Evolutionary conservation across 2,329 filamentous ascomycete genomes (phyloP).

Genomic region (Ophiostoma ulmi): DNA sequence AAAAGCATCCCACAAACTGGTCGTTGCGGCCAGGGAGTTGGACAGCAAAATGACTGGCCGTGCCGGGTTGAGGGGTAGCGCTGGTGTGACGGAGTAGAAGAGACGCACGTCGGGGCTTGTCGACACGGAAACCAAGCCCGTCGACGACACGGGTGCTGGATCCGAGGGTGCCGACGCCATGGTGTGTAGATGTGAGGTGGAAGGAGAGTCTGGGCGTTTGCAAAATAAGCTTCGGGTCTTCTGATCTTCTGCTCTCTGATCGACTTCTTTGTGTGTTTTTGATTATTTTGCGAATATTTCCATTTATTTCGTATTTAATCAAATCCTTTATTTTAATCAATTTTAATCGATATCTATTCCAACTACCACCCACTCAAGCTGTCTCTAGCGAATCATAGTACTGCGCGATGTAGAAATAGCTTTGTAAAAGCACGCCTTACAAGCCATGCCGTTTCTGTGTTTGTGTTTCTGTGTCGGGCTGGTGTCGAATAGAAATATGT

Average conservation of each 20-base stretch:
- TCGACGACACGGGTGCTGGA: slow-evolving; percentile 46
- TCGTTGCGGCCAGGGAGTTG: slow-evolving; percentile 17
- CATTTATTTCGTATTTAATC: background rate
- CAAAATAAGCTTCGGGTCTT: background rate
- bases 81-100: slow-evolving; percentile 20
- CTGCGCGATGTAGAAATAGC: slow-evolving; percentile 3
- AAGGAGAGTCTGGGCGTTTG: background rate
- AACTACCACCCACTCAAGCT: background rate
- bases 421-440: slow-evolving; percentile 6
- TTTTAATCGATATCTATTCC: background rate
- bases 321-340: slow-evolving; percentile 26
- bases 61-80: slow-evolving; percentile 18
- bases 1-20: slow-evolving; percentile 19
- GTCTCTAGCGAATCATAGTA: slow-evolving; percentile 30
- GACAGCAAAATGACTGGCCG: slow-evolving; percentile 17
- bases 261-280: background rate
- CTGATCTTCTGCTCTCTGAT: background rate
- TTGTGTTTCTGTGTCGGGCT: background rate
- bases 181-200: background rate
- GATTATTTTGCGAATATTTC: background rate
- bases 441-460: slow-evolving; percentile 2
- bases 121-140: slow-evolving; percentile 21
- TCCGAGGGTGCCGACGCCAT: background rate
- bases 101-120: slow-evolving; percentile 21
- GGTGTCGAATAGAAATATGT: background rate